phyloP scores from a whole-genome alignment of 192 early-diverging fungal species.

The Coemansia sp. region DNA sequence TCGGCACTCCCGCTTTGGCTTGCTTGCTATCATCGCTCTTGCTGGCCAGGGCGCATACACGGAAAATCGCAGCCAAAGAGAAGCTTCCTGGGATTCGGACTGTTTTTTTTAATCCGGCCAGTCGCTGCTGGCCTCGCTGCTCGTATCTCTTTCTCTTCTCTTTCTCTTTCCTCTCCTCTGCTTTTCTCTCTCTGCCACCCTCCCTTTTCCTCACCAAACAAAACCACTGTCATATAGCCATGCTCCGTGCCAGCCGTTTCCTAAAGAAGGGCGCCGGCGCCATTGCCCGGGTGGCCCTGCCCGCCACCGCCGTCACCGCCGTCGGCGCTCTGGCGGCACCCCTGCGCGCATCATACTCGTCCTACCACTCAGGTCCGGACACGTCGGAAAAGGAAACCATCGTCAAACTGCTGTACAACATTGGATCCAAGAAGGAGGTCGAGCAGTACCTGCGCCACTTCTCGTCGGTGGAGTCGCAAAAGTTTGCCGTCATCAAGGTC shows the following conservation, averaged over 20 bases:
- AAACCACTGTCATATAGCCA: neutral
- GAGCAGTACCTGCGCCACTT: slow-evolving; percentile 98
- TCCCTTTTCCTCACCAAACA: neutral
- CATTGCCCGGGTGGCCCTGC: slow-evolving; percentile 15
- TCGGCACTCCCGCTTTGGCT: too few relatives aligned
- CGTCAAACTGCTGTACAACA: slow-evolving; percentile 90
- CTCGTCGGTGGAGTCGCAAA: slow-evolving; percentile 96
- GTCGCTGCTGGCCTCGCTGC: too few relatives aligned
- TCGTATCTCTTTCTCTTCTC: neutral
- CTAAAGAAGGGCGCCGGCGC: slow-evolving; percentile 29
- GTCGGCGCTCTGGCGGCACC: slow-evolving; percentile 1
- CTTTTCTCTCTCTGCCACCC: too few relatives aligned
- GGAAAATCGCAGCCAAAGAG: too few relatives aligned
- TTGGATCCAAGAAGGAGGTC: slow-evolving; percentile 98
- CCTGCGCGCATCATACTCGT: slow-evolving; percentile 18
- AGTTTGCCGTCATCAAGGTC: slow-evolving; percentile 99
- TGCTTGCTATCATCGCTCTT: too few relatives aligned
- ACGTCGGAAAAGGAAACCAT: slow-evolving; percentile 74
- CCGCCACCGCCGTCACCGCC: neutral
- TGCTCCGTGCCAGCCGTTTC: slow-evolving; percentile 41
- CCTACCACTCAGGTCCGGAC: slow-evolving; percentile 24
- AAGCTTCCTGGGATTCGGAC: too few relatives aligned
- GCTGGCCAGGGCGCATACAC: too few relatives aligned
- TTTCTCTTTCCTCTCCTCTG: slow-evolving; percentile 5
- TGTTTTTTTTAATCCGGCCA: too few relatives aligned